Evolutionary conservation across 2,329 filamentous ascomycete genomes (phyloP), one percentile per base, ranked within the genome.

Genomic region (Colletotrichum eleusines): DNA sequence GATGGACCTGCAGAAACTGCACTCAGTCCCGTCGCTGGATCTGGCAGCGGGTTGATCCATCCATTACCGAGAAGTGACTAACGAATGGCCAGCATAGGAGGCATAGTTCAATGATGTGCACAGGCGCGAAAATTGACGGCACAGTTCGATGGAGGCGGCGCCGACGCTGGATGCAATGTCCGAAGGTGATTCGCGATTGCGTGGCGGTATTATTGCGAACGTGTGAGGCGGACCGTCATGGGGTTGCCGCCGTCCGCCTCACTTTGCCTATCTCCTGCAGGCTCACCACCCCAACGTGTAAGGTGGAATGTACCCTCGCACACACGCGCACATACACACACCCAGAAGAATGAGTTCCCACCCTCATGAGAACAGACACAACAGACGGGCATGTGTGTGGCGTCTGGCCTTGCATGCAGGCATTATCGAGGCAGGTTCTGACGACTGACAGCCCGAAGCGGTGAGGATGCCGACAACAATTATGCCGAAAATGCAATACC

Each of bases 261-360:
- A 73, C 66, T 73, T 73, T 57, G 60, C 46, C 48, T 57, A 66
- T 71, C 71, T 69, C 63, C 71, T 73, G 72, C 72, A 73, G 18
- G 61, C 65, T 67, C 60, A 63, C 62, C 50, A 58, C 53, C 57
- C 59, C 69, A 26, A 69, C 51, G 42, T 63, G 44, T 50, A 40
- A 59, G 59, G 53, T 68, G 65, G 64, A 71, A 71, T 46, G 50
- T 40, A 50, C 51, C 23, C 12, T n/a, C 18, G 14, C 44, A 46
- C 53, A 58, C 68, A 40, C 28, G 9, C 48, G 16, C 48, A 28
- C 35, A n/a, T n/a, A 57, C 51, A 35, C 63, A 48, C 38, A 42
- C 40, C 57, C 59, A 54, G 58, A 59, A 68, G 57, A 26, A 68
- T 59, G 64, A 38, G 58, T 63, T 71, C 59, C 59, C 64, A 59